phyloP scores from a whole-genome alignment of 2,329 filamentous ascomycete species.

The Colletotrichum tamarilloi region DNA sequence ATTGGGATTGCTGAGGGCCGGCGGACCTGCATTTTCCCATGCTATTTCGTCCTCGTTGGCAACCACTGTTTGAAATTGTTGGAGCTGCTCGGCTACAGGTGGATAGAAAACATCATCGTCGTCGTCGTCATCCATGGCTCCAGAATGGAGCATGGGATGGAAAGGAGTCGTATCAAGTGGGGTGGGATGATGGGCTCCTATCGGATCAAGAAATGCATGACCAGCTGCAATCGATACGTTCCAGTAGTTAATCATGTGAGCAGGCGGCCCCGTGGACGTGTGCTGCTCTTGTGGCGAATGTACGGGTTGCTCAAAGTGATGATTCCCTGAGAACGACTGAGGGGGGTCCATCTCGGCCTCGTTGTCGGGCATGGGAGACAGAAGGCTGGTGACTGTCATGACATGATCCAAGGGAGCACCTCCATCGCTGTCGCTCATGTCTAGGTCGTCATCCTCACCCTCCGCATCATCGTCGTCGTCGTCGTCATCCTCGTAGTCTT shows the following conservation, averaged over 20 bases:
- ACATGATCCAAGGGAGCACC: conserved; percentile 40
- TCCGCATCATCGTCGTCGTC: conserved; percentile 16
- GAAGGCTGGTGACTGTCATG: conserved; percentile 26
- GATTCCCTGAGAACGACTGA: not conserved
- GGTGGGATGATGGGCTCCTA: conserved; percentile 21
- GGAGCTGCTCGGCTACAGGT: conserved; percentile 22
- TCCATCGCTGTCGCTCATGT: conserved; percentile 50
- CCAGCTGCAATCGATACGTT: conserved; percentile 5
- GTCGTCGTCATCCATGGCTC: conserved; percentile 24
- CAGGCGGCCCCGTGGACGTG: conserved; percentile 15
- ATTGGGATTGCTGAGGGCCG: conserved; percentile 38
- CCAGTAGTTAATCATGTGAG: conserved; percentile 26
- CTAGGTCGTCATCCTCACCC: conserved; percentile 39
- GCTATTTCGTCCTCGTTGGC: conserved; percentile 24
- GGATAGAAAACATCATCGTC: conserved; percentile 14
- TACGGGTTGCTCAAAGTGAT: not conserved
- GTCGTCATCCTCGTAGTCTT: conserved; percentile 28
- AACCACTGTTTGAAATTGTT: conserved; percentile 15
- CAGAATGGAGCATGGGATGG: conserved; percentile 29
- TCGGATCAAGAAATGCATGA: conserved; percentile 13
- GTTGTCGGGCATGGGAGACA: conserved; percentile 21
- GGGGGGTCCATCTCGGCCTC: not conserved
- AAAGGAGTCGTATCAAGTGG: conserved; percentile 29
- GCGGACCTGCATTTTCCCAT: conserved; percentile 27
- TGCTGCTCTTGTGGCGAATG: not conserved